These are phyloP conservation scores for Medicago ruthenica DNA, from an alignment of 306 rosid species.

Conservation along the genomic window DNA sequence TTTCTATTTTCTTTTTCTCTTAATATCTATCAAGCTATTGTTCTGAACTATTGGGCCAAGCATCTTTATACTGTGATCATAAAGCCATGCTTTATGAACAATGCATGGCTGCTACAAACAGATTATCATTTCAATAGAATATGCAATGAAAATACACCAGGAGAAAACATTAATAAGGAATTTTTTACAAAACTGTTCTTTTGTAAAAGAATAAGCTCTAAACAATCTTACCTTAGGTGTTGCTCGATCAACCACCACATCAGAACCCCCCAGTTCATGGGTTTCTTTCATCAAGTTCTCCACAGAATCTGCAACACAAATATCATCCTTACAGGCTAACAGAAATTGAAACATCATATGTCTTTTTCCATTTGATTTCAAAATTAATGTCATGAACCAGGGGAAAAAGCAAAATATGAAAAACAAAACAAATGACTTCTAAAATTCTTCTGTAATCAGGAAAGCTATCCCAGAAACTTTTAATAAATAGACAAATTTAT, in stretches of 20 bases:
- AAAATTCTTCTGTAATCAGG: not conserved
- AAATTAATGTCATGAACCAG: conserved; percentile 2
- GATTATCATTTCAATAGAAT: conserved; percentile 12
- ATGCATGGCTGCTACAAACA: conserved; percentile 16
- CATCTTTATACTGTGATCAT: not conserved
- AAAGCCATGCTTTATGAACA: conserved; percentile 2
- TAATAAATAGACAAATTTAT: conserved; percentile 23
- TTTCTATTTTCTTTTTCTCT: not conserved
- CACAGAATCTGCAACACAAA: conserved; percentile 77
- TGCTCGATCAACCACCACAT: conserved; percentile 95
- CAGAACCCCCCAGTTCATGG: conserved; percentile 89
- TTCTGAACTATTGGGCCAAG: not conserved
- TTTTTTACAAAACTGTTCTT: conserved; percentile 10
- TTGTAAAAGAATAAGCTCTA: conserved; percentile 24
- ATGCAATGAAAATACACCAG: conserved; percentile 5
- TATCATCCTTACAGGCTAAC: conserved; percentile 33
- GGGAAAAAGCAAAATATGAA: not conserved
- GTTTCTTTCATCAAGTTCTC: conserved; percentile 91
- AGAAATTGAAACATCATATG: conserved; percentile 15
- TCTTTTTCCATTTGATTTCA: conserved; percentile 5
- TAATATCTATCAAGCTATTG: not conserved
- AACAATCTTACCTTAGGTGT: conserved; percentile 86
- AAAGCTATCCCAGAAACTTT: conserved; percentile 10
- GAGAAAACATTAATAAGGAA: not conserved
- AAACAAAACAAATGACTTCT: not conserved